phyloP scores from a whole-genome alignment of 805 yeast genomes.

The Metschnikowia reukaufii region DNA sequence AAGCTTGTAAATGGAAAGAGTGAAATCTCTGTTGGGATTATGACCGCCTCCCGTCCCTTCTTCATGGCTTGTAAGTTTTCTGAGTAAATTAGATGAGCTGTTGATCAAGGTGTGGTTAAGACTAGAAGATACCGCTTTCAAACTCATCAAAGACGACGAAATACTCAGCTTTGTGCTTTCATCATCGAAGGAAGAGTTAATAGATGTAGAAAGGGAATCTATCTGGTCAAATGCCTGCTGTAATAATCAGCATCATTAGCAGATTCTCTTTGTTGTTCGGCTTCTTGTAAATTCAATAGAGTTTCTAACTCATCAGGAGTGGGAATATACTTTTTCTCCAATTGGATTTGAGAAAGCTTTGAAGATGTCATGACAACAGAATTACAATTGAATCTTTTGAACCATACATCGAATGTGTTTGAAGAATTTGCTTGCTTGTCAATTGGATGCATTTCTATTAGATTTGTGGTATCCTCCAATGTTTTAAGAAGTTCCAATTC shows the following conservation, averaged over 20 bases:
- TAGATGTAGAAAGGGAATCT: conserved; percentile 27
- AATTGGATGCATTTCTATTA: conserved; percentile 28
- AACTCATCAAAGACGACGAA: conserved; percentile 35
- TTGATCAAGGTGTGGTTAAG: conserved; percentile 27
- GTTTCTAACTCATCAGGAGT: conserved; percentile 2
- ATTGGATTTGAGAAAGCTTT: not conserved
- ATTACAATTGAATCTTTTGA: conserved; percentile 30
- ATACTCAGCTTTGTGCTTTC: conserved; percentile 22
- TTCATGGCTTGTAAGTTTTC: conserved; percentile 25
- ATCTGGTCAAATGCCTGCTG: conserved; percentile 22
- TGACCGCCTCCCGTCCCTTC: conserved; percentile 14
- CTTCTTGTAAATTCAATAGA: conserved; percentile 30
- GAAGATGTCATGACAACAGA: conserved; percentile 41
- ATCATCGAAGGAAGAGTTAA: conserved; percentile 18
- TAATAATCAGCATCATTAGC: conserved; percentile 27
- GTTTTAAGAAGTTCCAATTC: conserved; percentile 31
- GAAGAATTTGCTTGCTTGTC: conserved; percentile 20
- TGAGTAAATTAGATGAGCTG: conserved; percentile 33
- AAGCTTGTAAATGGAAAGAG: conserved; percentile 26
- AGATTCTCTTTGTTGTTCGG: conserved; percentile 30
- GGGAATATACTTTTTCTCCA: no score
- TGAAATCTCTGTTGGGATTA: conserved; percentile 3
- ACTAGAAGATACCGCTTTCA: conserved; percentile 31
- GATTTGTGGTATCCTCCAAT: conserved; percentile 25
- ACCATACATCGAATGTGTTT: conserved; percentile 34